Evolutionary conservation across 345 rosid species (phyloP), one percentile per base, ranked within the genome.

Genomic region (Aquilaria yunnanensis): DNA sequence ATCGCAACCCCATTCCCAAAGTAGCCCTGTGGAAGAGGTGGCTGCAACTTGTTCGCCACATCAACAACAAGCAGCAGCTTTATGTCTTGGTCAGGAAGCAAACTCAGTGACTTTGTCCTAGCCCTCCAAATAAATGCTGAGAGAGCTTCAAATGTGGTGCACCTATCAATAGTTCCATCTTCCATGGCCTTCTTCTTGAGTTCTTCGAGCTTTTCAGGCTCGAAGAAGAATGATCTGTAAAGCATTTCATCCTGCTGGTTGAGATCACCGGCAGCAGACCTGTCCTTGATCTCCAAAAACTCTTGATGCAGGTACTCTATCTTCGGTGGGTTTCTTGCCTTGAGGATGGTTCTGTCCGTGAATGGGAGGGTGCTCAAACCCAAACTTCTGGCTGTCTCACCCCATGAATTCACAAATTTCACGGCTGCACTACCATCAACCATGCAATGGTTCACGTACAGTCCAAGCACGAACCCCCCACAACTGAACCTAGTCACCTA

Each of bases 21-120:
- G 59, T 84, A 88, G 12, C 91, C 85, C 71, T 80, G 72, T 14
- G 96, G 97, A 10, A 91, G 43, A 29, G 83, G 72, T 31, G 97
- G 94, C 14, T 72, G 76, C 63, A 86, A 84, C 65, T 83, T 91
- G 7, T 81, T 14, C 75, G 96, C 69, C 1, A 86, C 94, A 61
- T 91, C 93, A 51, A 91, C 97, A 0, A 89, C 93, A 49, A 84
- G 80, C 31, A 88, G 78, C 43, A 91, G 96, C 68, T 88, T 91
- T 32, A 89, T 83, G 51, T 66, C 73, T 67, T 84, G 92, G 37
- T 80, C 80, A 45, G 81, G 77, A 4, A 68, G 67, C 75, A 88
- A 70, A 11, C 75, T 77, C 14, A 86, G 67, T 61, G 97, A 87
- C 74, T 78, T 77, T 33, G 93, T 84, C 69, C 97, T 63, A 37